Evolutionary conservation across 768 basidiomycete genomes (phyloP).

Genomic region (Lactarius hengduanensis): DNA sequence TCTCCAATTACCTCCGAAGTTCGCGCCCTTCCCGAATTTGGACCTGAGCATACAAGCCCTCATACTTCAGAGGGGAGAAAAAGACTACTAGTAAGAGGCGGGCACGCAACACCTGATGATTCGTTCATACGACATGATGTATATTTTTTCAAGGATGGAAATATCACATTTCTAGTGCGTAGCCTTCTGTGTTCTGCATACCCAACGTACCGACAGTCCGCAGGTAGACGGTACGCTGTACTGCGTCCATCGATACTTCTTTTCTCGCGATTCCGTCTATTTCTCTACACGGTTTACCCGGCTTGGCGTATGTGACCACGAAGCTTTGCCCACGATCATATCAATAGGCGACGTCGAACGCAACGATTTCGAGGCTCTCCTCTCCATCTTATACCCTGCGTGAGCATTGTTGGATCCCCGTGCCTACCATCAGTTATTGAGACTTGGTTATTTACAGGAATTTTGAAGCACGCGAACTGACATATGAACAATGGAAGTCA

Average conservation of each 20-base stretch:
- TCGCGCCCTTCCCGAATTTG: too few species aligned
- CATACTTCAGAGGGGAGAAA: neutral
- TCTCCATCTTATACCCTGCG: conserved; percentile 28
- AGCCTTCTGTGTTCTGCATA: too few species aligned
- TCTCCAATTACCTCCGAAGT: neutral
- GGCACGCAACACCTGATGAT: neutral
- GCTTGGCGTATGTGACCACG: conserved; percentile 19
- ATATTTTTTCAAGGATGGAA: conserved; percentile 27
- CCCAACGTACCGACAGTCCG: neutral
- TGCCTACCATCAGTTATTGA: neutral
- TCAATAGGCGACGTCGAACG: conserved; percentile 15
- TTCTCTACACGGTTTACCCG: conserved; percentile 19
- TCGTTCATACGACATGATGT: conserved; percentile 14
- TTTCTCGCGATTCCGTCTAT: conserved; percentile 23
- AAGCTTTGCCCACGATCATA: conserved; percentile 15
- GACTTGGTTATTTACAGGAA: neutral
- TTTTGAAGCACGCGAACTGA: neutral
- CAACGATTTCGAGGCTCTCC: conserved; percentile 26
- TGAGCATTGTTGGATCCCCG: conserved; percentile 5
- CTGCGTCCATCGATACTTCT: conserved; percentile 26
- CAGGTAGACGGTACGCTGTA: conserved; percentile 26
- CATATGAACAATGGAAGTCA: conserved; percentile 17
- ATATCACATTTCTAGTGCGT: conserved; percentile 26
- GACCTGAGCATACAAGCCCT: neutral
- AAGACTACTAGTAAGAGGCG: neutral